phyloP scores from a whole-genome alignment of 176 grass and related monocot species.

The Phoenix dactylifera region DNA sequence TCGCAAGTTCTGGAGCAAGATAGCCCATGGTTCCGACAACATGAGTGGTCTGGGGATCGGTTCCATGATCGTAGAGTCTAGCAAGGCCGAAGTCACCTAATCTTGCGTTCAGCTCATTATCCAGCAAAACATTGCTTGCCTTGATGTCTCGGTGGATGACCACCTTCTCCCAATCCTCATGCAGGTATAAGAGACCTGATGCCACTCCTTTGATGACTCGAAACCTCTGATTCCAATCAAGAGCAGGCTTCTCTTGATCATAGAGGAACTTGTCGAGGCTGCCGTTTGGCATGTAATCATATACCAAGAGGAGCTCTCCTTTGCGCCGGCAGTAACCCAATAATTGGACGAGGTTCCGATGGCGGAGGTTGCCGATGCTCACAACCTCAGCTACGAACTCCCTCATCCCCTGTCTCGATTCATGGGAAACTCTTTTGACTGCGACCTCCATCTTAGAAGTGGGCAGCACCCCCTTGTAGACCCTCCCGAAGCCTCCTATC shows the following conservation, averaged over 20 bases:
- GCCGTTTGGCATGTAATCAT: slow-evolving; percentile 12
- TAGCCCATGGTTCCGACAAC: slow-evolving; percentile 56
- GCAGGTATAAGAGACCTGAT: slow-evolving; percentile 37
- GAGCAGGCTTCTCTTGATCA: background rate
- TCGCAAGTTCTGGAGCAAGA: slow-evolving; percentile 39
- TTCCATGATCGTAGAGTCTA: slow-evolving; percentile 44
- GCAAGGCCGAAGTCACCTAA: slow-evolving; percentile 58
- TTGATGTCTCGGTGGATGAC: slow-evolving; percentile 60
- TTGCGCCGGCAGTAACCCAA: slow-evolving; percentile 14
- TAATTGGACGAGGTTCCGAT: slow-evolving; percentile 11
- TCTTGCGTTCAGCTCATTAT: slow-evolving; percentile 32
- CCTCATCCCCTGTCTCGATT: slow-evolving; percentile 17
- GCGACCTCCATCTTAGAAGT: background rate
- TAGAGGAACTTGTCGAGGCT: slow-evolving; percentile 21
- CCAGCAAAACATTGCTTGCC: slow-evolving; percentile 53
- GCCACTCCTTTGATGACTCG: slow-evolving; percentile 29
- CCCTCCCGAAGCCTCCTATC: slow-evolving; percentile 5
- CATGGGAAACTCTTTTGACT: slow-evolving; percentile 12
- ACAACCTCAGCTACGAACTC: slow-evolving; percentile 18
- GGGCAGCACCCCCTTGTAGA: slow-evolving; percentile 13
- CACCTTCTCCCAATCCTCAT: slow-evolving; percentile 55
- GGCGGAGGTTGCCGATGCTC: slow-evolving; percentile 10
- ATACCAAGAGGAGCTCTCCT: slow-evolving; percentile 11
- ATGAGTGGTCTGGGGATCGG: slow-evolving; percentile 30
- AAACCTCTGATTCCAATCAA: slow-evolving; percentile 4